Percentiles rank a stretch among this genome's conserved stretches.
Conservation (phyloP, 805 yeast species). For the Babjeviella inositovora region DNA sequence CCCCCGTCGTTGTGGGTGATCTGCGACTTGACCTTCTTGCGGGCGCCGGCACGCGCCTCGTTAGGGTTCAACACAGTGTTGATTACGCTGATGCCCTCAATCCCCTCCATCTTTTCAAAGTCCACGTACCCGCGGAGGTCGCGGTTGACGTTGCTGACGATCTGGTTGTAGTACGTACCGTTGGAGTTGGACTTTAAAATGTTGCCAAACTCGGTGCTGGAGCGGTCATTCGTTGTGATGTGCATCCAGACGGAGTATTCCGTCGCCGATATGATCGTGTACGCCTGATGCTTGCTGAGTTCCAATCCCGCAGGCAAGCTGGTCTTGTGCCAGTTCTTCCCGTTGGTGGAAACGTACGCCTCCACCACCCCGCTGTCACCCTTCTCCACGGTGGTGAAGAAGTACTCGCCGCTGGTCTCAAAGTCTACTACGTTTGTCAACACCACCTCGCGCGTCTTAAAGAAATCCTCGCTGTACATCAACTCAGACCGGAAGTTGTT, state of each 20-base stretch:
- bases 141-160: constrained; percentile 19
- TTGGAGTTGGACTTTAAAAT: constrained; percentile 25
- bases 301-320: constrained; percentile 19
- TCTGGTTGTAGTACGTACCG: constrained; percentile 21
- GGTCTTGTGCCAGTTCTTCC: constrained; percentile 10
- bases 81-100: constrained; percentile 21
- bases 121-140: constrained; percentile 20
- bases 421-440: not conserved
- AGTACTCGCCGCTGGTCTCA: not conserved
- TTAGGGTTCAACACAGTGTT: constrained; percentile 12
- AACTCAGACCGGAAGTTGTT: not conserved
- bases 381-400: not conserved
- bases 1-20: constrained; percentile 28
- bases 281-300: constrained; percentile 10
- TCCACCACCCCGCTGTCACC: not conserved
- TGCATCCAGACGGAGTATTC: constrained; percentile 20
- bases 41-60: constrained; percentile 1
- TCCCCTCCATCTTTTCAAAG: constrained; percentile 20
- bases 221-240: constrained; percentile 14
- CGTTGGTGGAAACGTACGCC: not conserved
- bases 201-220: constrained; percentile 16
- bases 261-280: constrained; percentile 20
- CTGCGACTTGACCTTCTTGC: constrained; percentile 15
- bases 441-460: not conserved
- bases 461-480: not conserved